These are phyloP conservation scores for Lactarius psammicola DNA, from an alignment of 768 basidiomycete species.

Conservation along the genomic window DNA sequence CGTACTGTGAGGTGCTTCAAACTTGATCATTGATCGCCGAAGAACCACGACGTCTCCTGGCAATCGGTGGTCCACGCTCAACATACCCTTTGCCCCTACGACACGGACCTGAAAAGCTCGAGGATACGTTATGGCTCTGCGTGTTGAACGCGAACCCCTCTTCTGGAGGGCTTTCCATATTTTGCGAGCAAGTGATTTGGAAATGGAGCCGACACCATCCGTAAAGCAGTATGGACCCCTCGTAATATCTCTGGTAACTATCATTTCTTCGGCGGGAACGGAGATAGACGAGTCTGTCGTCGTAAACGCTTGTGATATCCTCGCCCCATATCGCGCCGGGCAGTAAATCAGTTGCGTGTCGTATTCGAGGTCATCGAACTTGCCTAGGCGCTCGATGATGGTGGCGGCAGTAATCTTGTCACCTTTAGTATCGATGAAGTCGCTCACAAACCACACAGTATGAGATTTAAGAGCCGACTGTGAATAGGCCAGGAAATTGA, in stretches of 20 bases:
- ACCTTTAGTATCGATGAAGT: constrained; percentile 42
- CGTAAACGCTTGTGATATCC: constrained; percentile 73
- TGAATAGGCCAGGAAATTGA: constrained; percentile 69
- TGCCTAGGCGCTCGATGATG: constrained; percentile 57
- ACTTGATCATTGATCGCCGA: constrained; percentile 68
- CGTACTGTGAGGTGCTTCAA: constrained; percentile 46
- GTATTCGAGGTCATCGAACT: constrained; percentile 47
- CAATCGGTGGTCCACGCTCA: constrained; percentile 56
- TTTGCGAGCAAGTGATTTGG: constrained; percentile 49
- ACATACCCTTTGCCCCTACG: constrained; percentile 63
- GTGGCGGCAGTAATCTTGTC: constrained; percentile 39
- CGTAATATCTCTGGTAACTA: constrained; percentile 48
- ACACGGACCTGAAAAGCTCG: constrained; percentile 61
- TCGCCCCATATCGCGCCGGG: constrained; percentile 68
- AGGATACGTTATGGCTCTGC: constrained; percentile 40
- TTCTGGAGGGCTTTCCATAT: constrained; percentile 46
- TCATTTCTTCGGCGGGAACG: constrained; percentile 41
- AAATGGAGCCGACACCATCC: constrained; percentile 70
- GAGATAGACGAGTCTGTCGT: constrained; percentile 62
- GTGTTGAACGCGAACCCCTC: constrained; percentile 38
- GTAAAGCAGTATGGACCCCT: constrained; percentile 51
- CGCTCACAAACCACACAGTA: constrained; percentile 61
- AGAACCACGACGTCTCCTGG: constrained; percentile 50
- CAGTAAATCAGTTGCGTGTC: constrained; percentile 52
- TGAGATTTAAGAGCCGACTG: constrained; percentile 66